Base-by-base conservation (phyloP, 75 land plant genomes). In the Pinus taeda region DNA sequence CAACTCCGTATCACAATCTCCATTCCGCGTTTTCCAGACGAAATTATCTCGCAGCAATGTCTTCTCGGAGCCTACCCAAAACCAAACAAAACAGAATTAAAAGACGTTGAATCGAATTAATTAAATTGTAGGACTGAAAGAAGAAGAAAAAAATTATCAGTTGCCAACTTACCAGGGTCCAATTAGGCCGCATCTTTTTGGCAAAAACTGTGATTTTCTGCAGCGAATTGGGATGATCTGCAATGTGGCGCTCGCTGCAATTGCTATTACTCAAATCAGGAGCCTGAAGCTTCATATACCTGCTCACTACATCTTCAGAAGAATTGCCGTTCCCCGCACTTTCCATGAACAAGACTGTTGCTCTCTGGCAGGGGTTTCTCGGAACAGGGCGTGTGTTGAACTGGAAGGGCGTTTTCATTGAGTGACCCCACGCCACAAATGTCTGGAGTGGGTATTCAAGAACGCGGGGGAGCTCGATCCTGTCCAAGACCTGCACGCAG, bases 401-500 rank as follows among this genome's bases (percentile, higher is more conserved):
- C 74, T 83, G 77, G 73, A 77, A 90, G 15, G 76, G 80, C 8
- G 78, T 84, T 39, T 36, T 77, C 57, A 24, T 75, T 1, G 42
- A 71, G 14, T 75, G 79, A 42, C 60, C 88, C 93, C 93, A 94
- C 2, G 87, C 80, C n/a, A 21, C 39, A 64, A 94, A 94, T 12
- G 97, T 94, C 65, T 80, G 57, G 15, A 83, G 55, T 3, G 97
- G 97, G 20, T 55, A 73, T 71, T 81, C 66, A 21, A 94, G 67
- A 22, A 80, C 61, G 42, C 83, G 77, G 45, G 93, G 88, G 20
- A 85, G 82, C 17, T 77, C 45, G 5, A 93, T 73, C 3, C 75
- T 80, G 70, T 85, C 86, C 56, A 90, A 93, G 18, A 92, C 74
- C 20, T 92, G 90, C 11, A 83, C 84, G 0, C 82, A 74, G 75